Percentiles rank a stretch among this genome's conserved stretches.
Evolutionary conservation across 106 monocot species (phyloP).

Genomic region (Dioscorea dumetorum): DNA sequence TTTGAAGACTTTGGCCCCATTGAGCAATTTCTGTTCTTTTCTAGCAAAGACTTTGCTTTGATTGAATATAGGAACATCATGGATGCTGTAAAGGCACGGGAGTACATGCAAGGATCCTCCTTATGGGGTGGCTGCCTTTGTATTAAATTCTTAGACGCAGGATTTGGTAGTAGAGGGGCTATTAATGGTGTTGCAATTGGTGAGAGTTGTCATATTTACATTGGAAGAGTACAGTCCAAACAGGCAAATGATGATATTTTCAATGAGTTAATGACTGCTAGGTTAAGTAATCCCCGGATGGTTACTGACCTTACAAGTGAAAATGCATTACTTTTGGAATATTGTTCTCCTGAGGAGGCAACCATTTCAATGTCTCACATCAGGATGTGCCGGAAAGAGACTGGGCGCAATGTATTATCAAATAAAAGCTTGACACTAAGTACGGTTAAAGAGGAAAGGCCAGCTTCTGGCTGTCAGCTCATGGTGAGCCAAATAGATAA

Average conservation of each 20-base stretch:
- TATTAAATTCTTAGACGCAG: conserved; percentile 76
- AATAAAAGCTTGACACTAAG: conserved; percentile 1
- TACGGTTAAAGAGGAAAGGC: conserved; percentile 14
- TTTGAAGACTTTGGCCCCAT: conserved; percentile 94
- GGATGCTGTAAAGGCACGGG: conserved; percentile 85
- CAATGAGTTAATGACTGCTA: conserved; percentile 31
- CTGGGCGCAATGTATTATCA: conserved; percentile 10
- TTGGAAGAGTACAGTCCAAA: conserved; percentile 54
- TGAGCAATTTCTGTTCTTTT: conserved; percentile 40
- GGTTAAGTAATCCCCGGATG: conserved; percentile 35
- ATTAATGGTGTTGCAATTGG: conserved; percentile 55
- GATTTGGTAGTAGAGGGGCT: conserved; percentile 65
- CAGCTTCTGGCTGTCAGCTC: conserved; percentile 27
- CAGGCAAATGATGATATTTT: conserved; percentile 71
- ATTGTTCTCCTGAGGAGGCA: conserved; percentile 66
- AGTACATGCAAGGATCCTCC: conserved; percentile 83
- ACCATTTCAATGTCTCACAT: conserved; percentile 49
- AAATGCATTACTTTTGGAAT: conserved; percentile 76
- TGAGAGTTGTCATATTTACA: conserved; percentile 76
- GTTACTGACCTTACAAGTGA: conserved; percentile 65
- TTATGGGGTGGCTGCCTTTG: conserved; percentile 53
- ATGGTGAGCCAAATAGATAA: conserved; percentile 44
- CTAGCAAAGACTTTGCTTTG: conserved; percentile 64
- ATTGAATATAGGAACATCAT: conserved; percentile 70
- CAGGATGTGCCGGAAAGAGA: conserved; percentile 29